These are phyloP conservation scores for Aspergillus amoenus DNA, from an alignment of 2,329 filamentous ascomycete species.

Conservation along the genomic window DNA sequence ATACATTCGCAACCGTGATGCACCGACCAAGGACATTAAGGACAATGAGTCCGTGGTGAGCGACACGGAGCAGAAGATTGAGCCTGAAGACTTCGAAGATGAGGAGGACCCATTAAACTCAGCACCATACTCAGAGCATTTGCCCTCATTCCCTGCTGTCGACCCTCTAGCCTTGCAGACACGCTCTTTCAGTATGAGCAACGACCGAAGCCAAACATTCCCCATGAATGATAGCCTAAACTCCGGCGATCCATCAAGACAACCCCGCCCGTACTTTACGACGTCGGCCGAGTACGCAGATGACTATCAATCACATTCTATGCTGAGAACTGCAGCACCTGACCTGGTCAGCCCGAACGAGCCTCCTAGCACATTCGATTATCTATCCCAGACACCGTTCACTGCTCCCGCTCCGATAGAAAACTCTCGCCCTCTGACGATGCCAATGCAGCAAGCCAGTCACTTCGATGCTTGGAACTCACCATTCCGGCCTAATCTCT, in stretches of 20 bases:
- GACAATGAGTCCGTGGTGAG: slow-evolving; percentile 29
- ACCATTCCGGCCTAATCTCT: slow-evolving; percentile 35
- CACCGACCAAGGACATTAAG: slow-evolving; percentile 32
- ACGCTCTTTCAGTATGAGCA: slow-evolving; percentile 21
- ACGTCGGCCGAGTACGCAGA: slow-evolving; percentile 30
- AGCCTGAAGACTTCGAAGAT: slow-evolving; percentile 28
- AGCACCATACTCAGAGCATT: slow-evolving; percentile 25
- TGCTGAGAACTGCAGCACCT: slow-evolving; percentile 27
- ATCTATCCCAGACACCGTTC: slow-evolving; percentile 27
- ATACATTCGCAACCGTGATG: slow-evolving; percentile 39
- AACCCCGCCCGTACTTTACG: slow-evolving; percentile 29
- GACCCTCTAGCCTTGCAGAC: slow-evolving; percentile 22
- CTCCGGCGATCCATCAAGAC: slow-evolving; percentile 27
- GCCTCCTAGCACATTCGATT: slow-evolving; percentile 32
- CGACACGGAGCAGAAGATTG: slow-evolving; percentile 20
- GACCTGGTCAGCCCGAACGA: slow-evolving; percentile 32
- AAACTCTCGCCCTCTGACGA: slow-evolving; percentile 20
- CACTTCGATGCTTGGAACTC: slow-evolving; percentile 33
- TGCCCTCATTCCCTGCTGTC: slow-evolving; percentile 26
- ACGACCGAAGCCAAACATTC: slow-evolving; percentile 23
- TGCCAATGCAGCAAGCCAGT: slow-evolving; percentile 21
- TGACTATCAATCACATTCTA: slow-evolving; percentile 27
- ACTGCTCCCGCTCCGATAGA: slow-evolving; percentile 22
- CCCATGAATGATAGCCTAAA: slow-evolving; percentile 29
- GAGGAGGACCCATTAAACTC: slow-evolving; percentile 29